Conservation (phyloP, 495 filamentous ascomycete species). For the Eremomyces bilateralis region DNA sequence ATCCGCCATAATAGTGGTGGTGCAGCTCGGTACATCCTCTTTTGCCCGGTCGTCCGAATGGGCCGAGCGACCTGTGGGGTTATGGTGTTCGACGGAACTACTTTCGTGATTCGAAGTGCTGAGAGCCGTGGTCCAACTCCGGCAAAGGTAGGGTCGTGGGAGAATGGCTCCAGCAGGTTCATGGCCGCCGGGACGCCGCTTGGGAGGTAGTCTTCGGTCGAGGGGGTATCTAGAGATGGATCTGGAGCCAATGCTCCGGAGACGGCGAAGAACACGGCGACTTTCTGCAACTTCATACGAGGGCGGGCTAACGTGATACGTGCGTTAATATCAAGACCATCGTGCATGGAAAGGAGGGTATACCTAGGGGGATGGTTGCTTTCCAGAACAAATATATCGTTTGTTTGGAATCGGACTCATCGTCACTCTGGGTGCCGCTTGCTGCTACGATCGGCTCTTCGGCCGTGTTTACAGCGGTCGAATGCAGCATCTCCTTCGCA, state of each 20-base stretch:
- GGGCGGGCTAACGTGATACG: slow-evolving; percentile 41
- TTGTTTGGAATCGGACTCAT: slow-evolving; percentile 8
- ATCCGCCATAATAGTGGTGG: slow-evolving; percentile 71
- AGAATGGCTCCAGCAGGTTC: slow-evolving; percentile 64
- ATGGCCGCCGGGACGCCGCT: slow-evolving; percentile 51
- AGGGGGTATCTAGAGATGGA: slow-evolving; percentile 39
- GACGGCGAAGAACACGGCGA: slow-evolving; percentile 48
- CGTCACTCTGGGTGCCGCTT: slow-evolving; percentile 23
- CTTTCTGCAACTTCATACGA: slow-evolving; percentile 54
- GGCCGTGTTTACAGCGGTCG: slow-evolving; percentile 32
- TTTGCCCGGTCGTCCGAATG: slow-evolving; percentile 35
- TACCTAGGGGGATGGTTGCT: slow-evolving; percentile 48
- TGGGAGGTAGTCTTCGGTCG: slow-evolving; percentile 54
- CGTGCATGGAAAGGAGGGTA: slow-evolving; percentile 4
- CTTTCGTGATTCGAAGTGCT: slow-evolving; percentile 54
- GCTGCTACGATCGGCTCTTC: slow-evolving; percentile 41
- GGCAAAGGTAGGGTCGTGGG: slow-evolving; percentile 39
- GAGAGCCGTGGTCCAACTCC: slow-evolving; percentile 56
- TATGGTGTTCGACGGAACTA: slow-evolving; percentile 39
- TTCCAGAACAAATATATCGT: slow-evolving; percentile 65
- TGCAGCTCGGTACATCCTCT: slow-evolving; percentile 45
- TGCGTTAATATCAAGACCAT: not conserved
- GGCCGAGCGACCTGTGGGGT: slow-evolving; percentile 38
- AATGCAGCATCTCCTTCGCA: slow-evolving; percentile 40
- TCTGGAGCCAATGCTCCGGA: slow-evolving; percentile 63